These are phyloP conservation scores for Spergularia bocconei DNA, from an alignment of 148 eudicot species.

Conservation along the genomic window DNA sequence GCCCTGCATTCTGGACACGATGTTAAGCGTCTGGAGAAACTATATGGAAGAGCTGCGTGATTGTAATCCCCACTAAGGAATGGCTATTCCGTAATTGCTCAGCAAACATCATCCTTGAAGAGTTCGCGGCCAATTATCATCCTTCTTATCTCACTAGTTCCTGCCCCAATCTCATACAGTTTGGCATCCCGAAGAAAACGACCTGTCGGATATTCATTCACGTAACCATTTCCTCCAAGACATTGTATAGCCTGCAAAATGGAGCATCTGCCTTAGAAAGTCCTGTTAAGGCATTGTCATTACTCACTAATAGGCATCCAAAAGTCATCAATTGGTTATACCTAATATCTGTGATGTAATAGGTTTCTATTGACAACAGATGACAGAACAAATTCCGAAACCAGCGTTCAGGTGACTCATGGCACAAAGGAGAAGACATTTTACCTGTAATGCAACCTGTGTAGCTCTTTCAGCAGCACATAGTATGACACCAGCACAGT, in stretches of 20 bases:
- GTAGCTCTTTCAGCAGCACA: conserved; percentile 97
- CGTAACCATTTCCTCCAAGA: conserved; percentile 93
- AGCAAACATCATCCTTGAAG: conserved; percentile 43
- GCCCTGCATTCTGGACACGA: too few relatives aligned
- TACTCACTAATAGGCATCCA: too few relatives aligned
- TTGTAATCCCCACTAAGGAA: not conserved
- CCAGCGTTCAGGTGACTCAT: not conserved
- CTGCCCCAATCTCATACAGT: conserved; percentile 94
- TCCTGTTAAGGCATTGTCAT: too few relatives aligned
- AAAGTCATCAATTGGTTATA: too few relatives aligned
- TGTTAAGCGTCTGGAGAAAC: not conserved
- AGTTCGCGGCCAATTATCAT: conserved; percentile 84
- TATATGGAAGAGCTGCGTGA: not conserved
- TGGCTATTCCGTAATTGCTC: not conserved
- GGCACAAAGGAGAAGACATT: not conserved
- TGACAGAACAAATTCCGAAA: not conserved
- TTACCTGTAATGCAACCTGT: conserved; percentile 98
- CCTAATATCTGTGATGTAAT: too few relatives aligned
- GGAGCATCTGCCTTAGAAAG: not conserved
- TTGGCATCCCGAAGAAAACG: conserved; percentile 97
- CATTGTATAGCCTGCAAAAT: conserved; percentile 86
- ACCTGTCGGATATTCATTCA: conserved; percentile 91
- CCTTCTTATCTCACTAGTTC: conserved; percentile 96
- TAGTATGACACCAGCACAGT: conserved; percentile 93
- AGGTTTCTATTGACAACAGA: too few relatives aligned